Evolutionary conservation across 2,329 filamentous ascomycete genomes (phyloP).

Genomic region (Pochonia chlamydosporia): DNA sequence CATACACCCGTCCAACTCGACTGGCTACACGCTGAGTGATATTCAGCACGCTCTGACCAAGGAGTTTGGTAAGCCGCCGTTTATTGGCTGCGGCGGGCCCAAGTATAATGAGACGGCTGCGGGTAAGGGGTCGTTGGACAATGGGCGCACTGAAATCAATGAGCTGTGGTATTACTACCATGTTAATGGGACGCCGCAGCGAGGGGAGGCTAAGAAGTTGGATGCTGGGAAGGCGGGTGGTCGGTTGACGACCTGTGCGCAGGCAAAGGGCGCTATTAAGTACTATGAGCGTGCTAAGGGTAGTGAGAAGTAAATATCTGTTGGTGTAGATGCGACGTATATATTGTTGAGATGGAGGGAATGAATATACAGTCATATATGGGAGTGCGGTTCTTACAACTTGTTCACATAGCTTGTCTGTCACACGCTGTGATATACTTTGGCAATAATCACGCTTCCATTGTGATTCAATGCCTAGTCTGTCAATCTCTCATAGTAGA

Average conservation of each 20-base stretch:
- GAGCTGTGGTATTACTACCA: constrained; percentile 66
- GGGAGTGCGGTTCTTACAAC: background rate
- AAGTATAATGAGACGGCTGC: constrained; percentile 54
- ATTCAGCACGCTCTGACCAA: constrained; percentile 45
- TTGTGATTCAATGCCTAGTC: background rate
- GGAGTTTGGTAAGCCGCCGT: constrained; percentile 49
- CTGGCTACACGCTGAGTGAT: constrained; percentile 46
- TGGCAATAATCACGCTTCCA: background rate
- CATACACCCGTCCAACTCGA: constrained; percentile 54
- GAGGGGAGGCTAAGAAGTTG: constrained; percentile 37
- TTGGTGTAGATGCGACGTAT: background rate
- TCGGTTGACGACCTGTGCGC: constrained; percentile 49
- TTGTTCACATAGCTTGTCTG: too few relatives aligned
- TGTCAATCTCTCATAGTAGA: constrained; percentile 2
- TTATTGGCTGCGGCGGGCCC: constrained; percentile 56
- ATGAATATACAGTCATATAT: background rate
- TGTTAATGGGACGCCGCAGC: constrained; percentile 51
- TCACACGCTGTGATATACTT: background rate
- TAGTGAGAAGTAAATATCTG: constrained; percentile 14
- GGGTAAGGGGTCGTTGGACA: constrained; percentile 48
- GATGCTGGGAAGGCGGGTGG: constrained; percentile 41
- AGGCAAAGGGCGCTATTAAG: constrained; percentile 42
- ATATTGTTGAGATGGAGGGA: background rate
- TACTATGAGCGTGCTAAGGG: constrained; percentile 45
- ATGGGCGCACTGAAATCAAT: constrained; percentile 48